A percentile compares a stretch with the other conserved stretches of the same genome.
Conservation (phyloP, 306 rosid species). For the Urtica urens region DNA sequence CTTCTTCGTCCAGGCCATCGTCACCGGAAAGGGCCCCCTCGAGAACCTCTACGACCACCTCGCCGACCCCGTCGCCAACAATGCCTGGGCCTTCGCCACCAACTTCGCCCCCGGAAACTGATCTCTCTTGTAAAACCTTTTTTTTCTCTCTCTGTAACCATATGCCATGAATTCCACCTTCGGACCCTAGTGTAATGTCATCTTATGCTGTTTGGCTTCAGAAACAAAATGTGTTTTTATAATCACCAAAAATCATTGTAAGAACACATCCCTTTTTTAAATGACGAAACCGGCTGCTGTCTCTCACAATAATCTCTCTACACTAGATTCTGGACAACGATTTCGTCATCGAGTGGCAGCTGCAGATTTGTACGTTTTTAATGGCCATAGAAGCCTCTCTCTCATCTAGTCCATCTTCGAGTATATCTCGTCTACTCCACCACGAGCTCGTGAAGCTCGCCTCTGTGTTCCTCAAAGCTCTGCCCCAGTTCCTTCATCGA, state of each 20-base stretch:
- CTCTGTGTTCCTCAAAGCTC: conserved; percentile 42
- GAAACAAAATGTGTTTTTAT: conserved; percentile 32
- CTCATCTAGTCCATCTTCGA: conserved; percentile 43
- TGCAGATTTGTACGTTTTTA: conserved; percentile 51
- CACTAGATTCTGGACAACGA: conserved; percentile 35
- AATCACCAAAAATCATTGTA: conserved; percentile 57
- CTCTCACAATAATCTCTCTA: conserved; percentile 51
- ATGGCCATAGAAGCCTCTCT: conserved; percentile 34
- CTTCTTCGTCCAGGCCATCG: conserved; percentile 92
- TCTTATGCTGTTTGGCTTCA: no score
- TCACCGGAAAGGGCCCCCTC: conserved; percentile 82
- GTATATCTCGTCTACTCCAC: conserved; percentile 37
- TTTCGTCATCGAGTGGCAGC: conserved; percentile 40
- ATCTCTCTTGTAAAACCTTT: conserved; percentile 25
- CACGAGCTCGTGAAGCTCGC: conserved; percentile 33
- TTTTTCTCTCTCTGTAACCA: conserved; percentile 20
- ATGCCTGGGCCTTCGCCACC: conserved; percentile 92
- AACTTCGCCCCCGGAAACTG: conserved; percentile 89
- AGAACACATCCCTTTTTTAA: conserved; percentile 46
- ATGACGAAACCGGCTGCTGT: conserved; percentile 51
- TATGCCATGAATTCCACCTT: no score
- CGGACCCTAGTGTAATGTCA: no score
- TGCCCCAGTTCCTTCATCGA: conserved; percentile 50
- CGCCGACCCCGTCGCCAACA: conserved; percentile 86
- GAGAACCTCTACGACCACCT: conserved; percentile 77